phyloP scores from a whole-genome alignment of 352 stramenopile species.

The Phytophthora pisi region DNA sequence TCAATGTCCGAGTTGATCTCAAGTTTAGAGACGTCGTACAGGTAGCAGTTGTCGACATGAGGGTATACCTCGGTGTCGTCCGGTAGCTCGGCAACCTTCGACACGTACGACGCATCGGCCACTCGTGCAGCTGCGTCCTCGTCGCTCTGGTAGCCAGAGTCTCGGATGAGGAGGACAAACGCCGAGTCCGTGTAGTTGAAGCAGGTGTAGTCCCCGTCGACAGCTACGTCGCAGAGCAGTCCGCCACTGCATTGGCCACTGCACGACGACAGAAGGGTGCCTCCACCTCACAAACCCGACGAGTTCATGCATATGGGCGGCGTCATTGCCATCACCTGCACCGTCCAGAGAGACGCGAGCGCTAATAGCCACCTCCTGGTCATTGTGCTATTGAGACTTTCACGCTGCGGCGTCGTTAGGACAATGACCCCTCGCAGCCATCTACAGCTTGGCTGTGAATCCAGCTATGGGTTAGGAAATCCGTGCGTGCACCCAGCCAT shows the following conservation, averaged over 20 bases:
- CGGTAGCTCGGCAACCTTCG: conserved; percentile 11
- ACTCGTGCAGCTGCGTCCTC: conserved; percentile 21
- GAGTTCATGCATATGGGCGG: conserved; percentile 30
- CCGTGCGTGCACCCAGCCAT: conserved; percentile 7
- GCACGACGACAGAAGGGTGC: conserved; percentile 29
- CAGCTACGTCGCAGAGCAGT: conserved; percentile 19
- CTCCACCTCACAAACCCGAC: conserved; percentile 16
- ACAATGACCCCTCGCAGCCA: conserved; percentile 13
- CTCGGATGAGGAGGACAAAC: conserved; percentile 27
- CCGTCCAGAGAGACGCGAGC: not conserved
- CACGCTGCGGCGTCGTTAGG: conserved; percentile 13
- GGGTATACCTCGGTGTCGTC: conserved; percentile 24
- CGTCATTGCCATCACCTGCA: conserved; percentile 18
- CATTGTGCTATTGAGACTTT: conserved; percentile 13
- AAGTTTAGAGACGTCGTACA: conserved; percentile 28
- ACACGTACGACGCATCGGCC: conserved; percentile 17
- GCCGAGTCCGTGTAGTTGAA: conserved; percentile 33
- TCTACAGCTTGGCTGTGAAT: conserved; percentile 2
- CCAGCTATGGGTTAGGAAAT: conserved; percentile 19
- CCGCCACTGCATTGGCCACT: conserved; percentile 19
- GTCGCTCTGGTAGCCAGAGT: conserved; percentile 28
- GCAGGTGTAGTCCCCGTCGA: conserved; percentile 22
- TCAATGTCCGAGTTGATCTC: conserved; percentile 20
- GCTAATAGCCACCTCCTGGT: conserved; percentile 5
- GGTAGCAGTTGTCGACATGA: conserved; percentile 27